Evolutionary conservation across 2,329 filamentous ascomycete species (phyloP).

Genomic region (Beauveria rudraprayagi): DNA sequence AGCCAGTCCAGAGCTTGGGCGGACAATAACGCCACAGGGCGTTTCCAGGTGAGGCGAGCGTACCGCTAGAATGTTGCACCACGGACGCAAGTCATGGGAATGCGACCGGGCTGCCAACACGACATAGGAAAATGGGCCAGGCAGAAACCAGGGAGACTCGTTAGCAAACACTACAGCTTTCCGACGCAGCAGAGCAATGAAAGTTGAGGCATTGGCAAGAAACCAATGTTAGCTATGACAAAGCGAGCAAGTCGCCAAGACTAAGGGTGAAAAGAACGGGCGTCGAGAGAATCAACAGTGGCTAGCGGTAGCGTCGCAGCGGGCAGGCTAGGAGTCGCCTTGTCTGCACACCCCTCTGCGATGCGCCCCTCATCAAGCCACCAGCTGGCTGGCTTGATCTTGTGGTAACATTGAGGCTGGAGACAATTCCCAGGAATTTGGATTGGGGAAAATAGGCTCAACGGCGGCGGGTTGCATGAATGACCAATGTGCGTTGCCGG

Average conservation of each 20-base stretch:
- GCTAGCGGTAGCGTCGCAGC: background rate
- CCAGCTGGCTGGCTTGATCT: slow-evolving; percentile 9
- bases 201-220: background rate
- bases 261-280: background rate
- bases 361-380: slow-evolving; percentile 11
- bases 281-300: background rate
- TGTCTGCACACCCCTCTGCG: slow-evolving; percentile 11
- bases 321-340: slow-evolving; percentile 1
- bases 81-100: background rate
- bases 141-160: background rate
- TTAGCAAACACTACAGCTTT: background rate
- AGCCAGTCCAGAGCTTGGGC: background rate
- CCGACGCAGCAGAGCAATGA: background rate
- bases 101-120: background rate
- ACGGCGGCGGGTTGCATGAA: background rate
- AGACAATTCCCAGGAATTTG: slow-evolving; percentile 11
- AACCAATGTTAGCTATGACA: background rate
- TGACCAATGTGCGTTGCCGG: background rate
- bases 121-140: background rate
- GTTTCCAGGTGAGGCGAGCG: slow-evolving; percentile 9
- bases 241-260: background rate
- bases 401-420: slow-evolving; percentile 12
- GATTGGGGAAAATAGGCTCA: background rate
- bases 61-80: background rate
- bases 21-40: background rate